Conservation (phyloP, 2,329 filamentous ascomycete species). For the Aspergillus nomiae region DNA sequence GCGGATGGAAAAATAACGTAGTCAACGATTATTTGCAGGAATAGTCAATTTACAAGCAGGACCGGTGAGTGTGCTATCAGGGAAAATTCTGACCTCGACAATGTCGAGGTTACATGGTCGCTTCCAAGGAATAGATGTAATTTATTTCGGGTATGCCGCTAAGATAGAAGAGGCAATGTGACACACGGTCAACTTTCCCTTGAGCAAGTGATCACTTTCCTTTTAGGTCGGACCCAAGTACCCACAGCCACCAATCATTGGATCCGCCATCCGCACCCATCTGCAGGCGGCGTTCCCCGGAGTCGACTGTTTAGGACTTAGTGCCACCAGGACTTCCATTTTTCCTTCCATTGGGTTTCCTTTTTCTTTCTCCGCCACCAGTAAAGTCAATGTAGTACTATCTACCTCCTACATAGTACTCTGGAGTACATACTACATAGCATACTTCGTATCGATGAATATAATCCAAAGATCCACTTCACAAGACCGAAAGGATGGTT, state of each 20-base stretch:
- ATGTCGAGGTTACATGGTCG: neutral
- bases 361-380: neutral
- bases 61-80: neutral
- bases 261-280: neutral
- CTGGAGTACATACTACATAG: too few relatives aligned
- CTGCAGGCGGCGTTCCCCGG: slow-evolving; percentile 1
- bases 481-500: neutral
- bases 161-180: slow-evolving; percentile 1
- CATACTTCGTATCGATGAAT: too few relatives aligned
- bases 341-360: neutral
- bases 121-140: neutral
- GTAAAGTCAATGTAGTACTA: too few relatives aligned
- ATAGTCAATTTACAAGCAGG: neutral
- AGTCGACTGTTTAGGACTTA: neutral
- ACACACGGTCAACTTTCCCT: neutral
- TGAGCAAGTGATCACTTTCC: slow-evolving; percentile 7
- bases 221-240: neutral
- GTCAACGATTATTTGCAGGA: neutral
- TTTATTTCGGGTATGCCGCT: neutral
- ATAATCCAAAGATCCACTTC: neutral
- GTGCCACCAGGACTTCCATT: neutral
- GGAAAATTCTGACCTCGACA: neutral
- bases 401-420: neutral
- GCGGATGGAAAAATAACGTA: neutral
- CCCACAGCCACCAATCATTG: neutral